Evolutionary conservation across 2,329 filamentous ascomycete genomes (phyloP).

Genomic region (Phyllosticta citrichinensis): DNA sequence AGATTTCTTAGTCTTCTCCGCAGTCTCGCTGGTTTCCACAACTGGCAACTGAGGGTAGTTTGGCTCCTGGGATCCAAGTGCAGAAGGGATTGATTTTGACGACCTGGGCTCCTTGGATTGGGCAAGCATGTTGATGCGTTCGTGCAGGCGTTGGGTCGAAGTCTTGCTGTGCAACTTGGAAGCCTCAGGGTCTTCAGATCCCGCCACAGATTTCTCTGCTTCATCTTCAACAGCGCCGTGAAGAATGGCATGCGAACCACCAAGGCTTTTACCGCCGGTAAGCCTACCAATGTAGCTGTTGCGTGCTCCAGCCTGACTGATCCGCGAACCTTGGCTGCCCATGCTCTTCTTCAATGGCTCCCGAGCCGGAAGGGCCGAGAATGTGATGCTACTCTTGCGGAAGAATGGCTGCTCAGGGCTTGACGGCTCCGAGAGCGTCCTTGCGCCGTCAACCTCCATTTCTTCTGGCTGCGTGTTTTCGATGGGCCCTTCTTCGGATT

Average conservation of each 20-base stretch:
- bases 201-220: constrained; percentile 27
- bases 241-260: constrained; percentile 30
- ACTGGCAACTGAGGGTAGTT: constrained; percentile 31
- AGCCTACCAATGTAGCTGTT: constrained; percentile 65
- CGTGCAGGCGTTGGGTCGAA: constrained; percentile 86
- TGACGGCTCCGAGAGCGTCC: constrained; percentile 58
- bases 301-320: constrained; percentile 65
- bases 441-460: constrained; percentile 39
- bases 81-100: constrained; percentile 28
- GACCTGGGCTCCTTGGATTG: constrained; percentile 40
- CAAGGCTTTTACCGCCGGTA: constrained; percentile 60
- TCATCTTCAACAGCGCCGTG: constrained; percentile 27
- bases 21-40: background rate
- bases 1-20: constrained; percentile 8
- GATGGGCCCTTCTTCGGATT: constrained; percentile 7
- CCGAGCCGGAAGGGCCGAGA: constrained; percentile 82
- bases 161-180: constrained; percentile 66
- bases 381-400: constrained; percentile 90
- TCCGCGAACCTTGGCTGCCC: constrained; percentile 59
- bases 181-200: constrained; percentile 36
- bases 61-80: constrained; percentile 19
- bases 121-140: constrained; percentile 73
- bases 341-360: constrained; percentile 87
- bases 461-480: constrained; percentile 25
- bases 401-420: constrained; percentile 68